A percentile compares a stretch with the other conserved stretches of the same genome.
Evolutionary conservation across 805 yeast species (phyloP).

Genomic region (Zygosaccharomyces rouxii): DNA sequence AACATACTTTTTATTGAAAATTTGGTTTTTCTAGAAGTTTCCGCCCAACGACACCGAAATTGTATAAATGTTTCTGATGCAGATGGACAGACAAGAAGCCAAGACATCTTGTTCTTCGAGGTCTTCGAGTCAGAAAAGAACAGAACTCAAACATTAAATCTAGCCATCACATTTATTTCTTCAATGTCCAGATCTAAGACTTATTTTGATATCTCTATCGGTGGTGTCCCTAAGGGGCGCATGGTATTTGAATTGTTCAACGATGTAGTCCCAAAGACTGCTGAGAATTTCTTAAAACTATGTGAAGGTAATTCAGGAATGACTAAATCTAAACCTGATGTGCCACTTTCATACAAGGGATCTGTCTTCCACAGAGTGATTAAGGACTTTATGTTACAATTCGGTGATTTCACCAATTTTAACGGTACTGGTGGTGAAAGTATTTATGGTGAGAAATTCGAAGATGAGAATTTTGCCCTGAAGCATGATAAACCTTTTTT

Average conservation of each 20-base stretch:
- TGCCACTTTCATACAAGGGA: conserved; percentile 70
- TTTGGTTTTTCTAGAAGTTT: conserved; percentile 4
- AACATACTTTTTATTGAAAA: not conserved
- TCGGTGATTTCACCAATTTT: conserved; percentile 81
- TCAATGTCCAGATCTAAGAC: conserved; percentile 45
- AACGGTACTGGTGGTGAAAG: conserved; percentile 80
- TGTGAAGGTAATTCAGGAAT: conserved; percentile 80
- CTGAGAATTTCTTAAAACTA: conserved; percentile 83
- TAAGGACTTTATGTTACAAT: conserved; percentile 86
- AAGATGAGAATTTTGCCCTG: conserved; percentile 79
- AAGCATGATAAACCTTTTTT: conserved; percentile 82
- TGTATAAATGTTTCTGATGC: not conserved
- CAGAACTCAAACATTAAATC: not conserved
- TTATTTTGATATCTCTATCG: conserved; percentile 75
- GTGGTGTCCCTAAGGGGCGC: conserved; percentile 66
- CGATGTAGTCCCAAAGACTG: conserved; percentile 80
- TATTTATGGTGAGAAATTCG: conserved; percentile 79
- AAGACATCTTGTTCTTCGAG: too few species aligned
- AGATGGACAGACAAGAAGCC: not conserved
- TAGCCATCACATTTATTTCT: not conserved
- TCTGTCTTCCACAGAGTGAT: conserved; percentile 93
- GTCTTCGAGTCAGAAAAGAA: too few species aligned
- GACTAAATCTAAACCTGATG: conserved; percentile 30
- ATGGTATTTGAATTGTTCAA: conserved; percentile 68
- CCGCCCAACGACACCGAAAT: conserved; percentile 1